phyloP scores from a whole-genome alignment of 495 filamentous ascomycete species.

The Pyronema omphalodes region DNA sequence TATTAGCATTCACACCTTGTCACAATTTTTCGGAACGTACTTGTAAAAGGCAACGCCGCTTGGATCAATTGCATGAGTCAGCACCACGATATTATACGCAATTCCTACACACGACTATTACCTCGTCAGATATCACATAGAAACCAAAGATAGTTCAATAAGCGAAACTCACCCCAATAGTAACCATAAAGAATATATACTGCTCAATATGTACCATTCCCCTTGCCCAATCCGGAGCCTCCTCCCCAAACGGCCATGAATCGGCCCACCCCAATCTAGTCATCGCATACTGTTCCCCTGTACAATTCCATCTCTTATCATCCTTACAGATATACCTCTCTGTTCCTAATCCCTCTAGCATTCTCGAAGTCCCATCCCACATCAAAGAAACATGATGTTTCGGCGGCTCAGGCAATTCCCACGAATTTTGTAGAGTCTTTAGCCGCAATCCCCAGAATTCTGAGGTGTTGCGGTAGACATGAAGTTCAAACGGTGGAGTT shows the following conservation, averaged over 20 bases:
- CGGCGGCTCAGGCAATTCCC: too few species aligned
- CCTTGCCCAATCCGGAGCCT: background rate
- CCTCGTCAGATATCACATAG: background rate
- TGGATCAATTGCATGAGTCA: conserved; percentile 1
- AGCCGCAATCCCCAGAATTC: background rate
- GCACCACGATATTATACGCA: background rate
- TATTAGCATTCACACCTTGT: too few species aligned
- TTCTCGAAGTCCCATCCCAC: too few species aligned
- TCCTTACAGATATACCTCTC: background rate
- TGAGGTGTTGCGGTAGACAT: background rate
- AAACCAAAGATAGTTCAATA: background rate
- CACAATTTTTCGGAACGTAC: background rate
- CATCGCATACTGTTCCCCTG: background rate
- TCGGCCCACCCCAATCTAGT: conserved; percentile 1
- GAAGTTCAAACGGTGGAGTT: background rate
- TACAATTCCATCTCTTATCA: background rate
- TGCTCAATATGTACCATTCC: conserved; percentile 1
- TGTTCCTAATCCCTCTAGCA: background rate
- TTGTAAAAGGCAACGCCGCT: conserved; percentile 4
- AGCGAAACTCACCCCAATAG: background rate
- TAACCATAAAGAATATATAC: conserved; percentile 2
- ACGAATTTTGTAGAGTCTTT: too few species aligned
- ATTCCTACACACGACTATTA: background rate
- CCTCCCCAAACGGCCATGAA: conserved; percentile 2
- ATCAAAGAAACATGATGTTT: too few species aligned